Percentiles rank a stretch among this genome's conserved stretches.
These are phyloP conservation scores for Abelmoschus esculentus DNA, from an alignment of 345 rosid genomes.

Conservation along the genomic window DNA sequence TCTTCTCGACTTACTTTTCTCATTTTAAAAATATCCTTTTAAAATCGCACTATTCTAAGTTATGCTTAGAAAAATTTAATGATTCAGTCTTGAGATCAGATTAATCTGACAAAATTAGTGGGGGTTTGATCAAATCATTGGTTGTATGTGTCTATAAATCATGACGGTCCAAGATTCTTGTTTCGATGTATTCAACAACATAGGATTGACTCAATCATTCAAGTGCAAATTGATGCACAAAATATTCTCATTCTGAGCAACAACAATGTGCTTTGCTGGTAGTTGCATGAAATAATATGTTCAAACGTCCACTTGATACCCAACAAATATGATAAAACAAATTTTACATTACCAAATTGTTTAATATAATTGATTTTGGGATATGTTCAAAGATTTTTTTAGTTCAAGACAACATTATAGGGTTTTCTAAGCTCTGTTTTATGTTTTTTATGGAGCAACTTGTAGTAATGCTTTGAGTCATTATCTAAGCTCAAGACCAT, in stretches of 20 bases:
- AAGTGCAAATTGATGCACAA: conserved; percentile 15
- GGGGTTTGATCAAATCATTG: neutral
- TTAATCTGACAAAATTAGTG: too few relatives aligned
- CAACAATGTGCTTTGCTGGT: conserved; percentile 1
- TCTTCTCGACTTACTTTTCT: too few relatives aligned
- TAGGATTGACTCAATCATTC: conserved; percentile 34
- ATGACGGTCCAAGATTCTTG: conserved; percentile 21
- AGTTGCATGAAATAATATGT: neutral
- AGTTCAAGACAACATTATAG: conserved; percentile 1
- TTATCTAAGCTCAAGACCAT: conserved; percentile 18
- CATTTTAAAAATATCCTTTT: too few relatives aligned
- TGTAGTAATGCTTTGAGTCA: conserved; percentile 16
- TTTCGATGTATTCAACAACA: conserved; percentile 21
- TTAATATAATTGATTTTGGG: conserved; percentile 8
- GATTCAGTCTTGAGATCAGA: too few relatives aligned
- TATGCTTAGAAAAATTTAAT: too few relatives aligned
- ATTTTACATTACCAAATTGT: neutral
- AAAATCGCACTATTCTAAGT: too few relatives aligned
- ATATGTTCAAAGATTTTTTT: conserved; percentile 7
- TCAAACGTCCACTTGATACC: neutral
- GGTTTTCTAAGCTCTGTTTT: neutral
- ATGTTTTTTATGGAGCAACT: neutral
- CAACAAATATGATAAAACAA: neutral
- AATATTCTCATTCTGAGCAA: neutral
- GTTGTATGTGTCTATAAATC: neutral